A percentile compares a stretch with the other conserved stretches of the same genome.
These are phyloP conservation scores for Dissophora globulifera DNA, from an alignment of 192 early-diverging fungal genomes.

Conservation along the genomic window DNA sequence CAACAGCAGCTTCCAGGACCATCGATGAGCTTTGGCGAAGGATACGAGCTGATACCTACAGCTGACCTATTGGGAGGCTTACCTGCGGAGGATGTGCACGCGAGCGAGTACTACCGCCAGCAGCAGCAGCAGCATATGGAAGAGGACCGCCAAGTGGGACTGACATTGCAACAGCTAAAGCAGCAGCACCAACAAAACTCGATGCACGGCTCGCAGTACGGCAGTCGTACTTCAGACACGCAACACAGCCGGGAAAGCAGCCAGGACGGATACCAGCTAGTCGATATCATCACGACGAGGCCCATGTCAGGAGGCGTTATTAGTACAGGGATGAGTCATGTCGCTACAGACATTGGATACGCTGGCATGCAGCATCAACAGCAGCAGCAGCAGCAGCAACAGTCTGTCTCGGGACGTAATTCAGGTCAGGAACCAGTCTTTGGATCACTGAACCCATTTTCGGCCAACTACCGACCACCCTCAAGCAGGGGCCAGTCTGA, in stretches of 20 bases:
- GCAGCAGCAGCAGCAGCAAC: too few relatives aligned
- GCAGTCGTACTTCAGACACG: constrained; percentile 20
- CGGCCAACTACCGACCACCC: constrained; percentile 6
- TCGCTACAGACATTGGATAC: constrained; percentile 15
- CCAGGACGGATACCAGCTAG: constrained; percentile 40
- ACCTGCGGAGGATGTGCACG: background rate
- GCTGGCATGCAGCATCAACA: background rate
- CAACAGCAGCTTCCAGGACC: constrained; percentile 6
- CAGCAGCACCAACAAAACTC: constrained; percentile 30
- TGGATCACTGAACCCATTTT: constrained; percentile 14
- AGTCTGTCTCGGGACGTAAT: background rate
- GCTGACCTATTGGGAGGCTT: background rate
- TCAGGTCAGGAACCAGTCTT: constrained; percentile 3
- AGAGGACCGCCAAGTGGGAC: constrained; percentile 10
- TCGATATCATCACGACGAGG: constrained; percentile 37
- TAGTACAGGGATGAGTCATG: background rate
- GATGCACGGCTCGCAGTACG: constrained; percentile 5
- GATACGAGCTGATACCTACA: constrained; percentile 34
- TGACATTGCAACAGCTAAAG: constrained; percentile 38
- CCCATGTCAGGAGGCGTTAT: constrained; percentile 34
- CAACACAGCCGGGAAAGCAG: constrained; percentile 33
- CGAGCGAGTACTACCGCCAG: constrained; percentile 7
- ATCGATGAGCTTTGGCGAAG: constrained; percentile 41
- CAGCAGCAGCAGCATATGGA: constrained; percentile 15
- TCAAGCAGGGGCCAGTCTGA: constrained; percentile 5